Percentiles rank a stretch among this genome's conserved stretches.
Evolutionary conservation across 805 yeast genomes (phyloP).

Genomic region (Hanseniaspora vineae): DNA sequence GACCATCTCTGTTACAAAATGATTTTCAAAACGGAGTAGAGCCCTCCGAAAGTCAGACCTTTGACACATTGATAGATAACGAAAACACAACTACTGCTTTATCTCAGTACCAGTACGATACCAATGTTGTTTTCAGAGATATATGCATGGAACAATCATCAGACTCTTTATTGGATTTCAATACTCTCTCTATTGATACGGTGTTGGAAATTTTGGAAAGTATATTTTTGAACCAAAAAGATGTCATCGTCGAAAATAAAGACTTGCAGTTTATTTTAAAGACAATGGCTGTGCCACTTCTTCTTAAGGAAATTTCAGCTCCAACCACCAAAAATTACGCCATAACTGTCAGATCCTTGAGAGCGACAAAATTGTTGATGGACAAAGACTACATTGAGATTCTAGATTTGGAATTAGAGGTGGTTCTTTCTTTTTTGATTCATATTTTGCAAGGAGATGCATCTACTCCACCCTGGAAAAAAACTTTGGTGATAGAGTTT

Average conservation of each 20-base stretch:
- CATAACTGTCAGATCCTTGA: slow-evolving; percentile 57
- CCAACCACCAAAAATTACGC: slow-evolving; percentile 44
- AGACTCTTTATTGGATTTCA: slow-evolving; percentile 33
- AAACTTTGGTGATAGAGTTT: slow-evolving; percentile 59
- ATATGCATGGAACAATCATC: slow-evolving; percentile 35
- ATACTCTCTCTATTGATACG: slow-evolving; percentile 44
- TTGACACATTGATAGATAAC: slow-evolving; percentile 28
- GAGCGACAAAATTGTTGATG: slow-evolving; percentile 54
- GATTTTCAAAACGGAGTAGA: too few species aligned
- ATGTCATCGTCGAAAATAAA: slow-evolving; percentile 39
- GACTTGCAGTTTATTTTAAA: slow-evolving; percentile 60
- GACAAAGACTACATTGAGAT: slow-evolving; percentile 43
- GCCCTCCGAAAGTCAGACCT: too few species aligned
- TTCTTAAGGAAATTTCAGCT: slow-evolving; percentile 52
- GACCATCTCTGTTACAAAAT: slow-evolving; percentile 26
- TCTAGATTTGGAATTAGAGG: slow-evolving; percentile 68
- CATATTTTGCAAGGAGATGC: slow-evolving; percentile 54
- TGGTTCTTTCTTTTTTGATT: slow-evolving; percentile 59
- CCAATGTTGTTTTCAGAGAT: slow-evolving; percentile 57
- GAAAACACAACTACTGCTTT: slow-evolving; percentile 28
- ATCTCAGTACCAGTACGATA: slow-evolving; percentile 49
- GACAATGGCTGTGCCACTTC: slow-evolving; percentile 59
- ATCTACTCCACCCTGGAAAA: slow-evolving; percentile 56
- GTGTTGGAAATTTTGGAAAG: slow-evolving; percentile 79
- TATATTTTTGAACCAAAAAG: slow-evolving; percentile 49